Evolutionary conservation across 1,284 basidiomycete species (phyloP), one percentile per base, ranked within the genome.

Genomic region (Ceraceosorus bombacis): DNA sequence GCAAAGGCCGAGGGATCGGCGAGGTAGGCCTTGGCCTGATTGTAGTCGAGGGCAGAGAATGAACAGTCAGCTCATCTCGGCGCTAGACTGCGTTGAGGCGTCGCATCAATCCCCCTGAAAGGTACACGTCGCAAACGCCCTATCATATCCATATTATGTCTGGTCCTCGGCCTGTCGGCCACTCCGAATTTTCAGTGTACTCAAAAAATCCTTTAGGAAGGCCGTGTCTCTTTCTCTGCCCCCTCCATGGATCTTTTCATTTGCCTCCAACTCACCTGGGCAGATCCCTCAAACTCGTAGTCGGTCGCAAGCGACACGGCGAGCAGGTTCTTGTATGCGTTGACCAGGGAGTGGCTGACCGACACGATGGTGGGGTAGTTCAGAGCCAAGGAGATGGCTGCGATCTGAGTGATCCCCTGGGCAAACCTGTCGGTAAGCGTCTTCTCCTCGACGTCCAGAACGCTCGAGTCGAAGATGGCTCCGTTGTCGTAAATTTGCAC

Each of bases 1-100:
- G 88, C 90, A 78, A 93, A 97, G 40, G 92, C 93, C 68, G 95
- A 91, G 61, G 93, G 93, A 84, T 97, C 95, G 79, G 88, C 93
- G 71, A 97, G 86, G 82, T 87, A 89, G 79, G 90, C 93, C 84
- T 96, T 96, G 81, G 88, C 85, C 90, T 93, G 68, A 17, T 60
- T 27, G 27, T 27, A 27, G 27, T 27, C 27, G 27, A 27, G 27
- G 27, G 27, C 27, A 27, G 27, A 27, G 27, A 27, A 41, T 5
- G 2, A 51, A 36, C 50, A 51, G 53, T 41, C 10, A 13, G 38
- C n/a, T 40, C 1, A 15, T 3, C 39, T 55, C 41, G 48, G 54
- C 53, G 46, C n/a, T 13, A 38, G 46, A 7, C 5, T 41, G 40
- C 37, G 40, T 38, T 1, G 12, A 58, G 39, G 5, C 15, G 8